Conservation (phyloP, 306 rosid genomes). For the Cicer bijugum region DNA sequence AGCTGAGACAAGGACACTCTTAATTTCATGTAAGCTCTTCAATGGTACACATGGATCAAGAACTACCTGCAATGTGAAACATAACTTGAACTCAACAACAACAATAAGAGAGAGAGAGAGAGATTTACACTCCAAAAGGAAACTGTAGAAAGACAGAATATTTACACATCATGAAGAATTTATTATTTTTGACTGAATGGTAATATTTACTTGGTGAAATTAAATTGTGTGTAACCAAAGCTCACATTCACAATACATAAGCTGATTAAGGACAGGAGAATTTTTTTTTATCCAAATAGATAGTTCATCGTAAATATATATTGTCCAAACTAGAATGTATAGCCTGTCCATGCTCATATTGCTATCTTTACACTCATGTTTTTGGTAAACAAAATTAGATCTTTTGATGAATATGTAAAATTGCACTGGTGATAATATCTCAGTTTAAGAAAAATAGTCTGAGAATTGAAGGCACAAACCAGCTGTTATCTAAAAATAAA, state of each 20-base stretch:
- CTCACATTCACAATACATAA: neutral
- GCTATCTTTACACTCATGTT: neutral
- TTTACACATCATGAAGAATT: slow-evolving; percentile 5
- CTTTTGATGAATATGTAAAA: slow-evolving; percentile 15
- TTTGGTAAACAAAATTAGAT: neutral
- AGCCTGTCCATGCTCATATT: neutral
- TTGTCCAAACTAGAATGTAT: neutral
- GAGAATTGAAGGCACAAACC: neutral
- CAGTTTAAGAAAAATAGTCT: neutral
- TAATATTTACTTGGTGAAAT: neutral
- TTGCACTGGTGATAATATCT: neutral
- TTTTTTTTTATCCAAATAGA: neutral
- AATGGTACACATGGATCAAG: slow-evolving; percentile 52
- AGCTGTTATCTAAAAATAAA: slow-evolving; percentile 11
- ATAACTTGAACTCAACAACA: neutral
- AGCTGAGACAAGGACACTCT: slow-evolving; percentile 71
- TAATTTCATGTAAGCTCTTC: slow-evolving; percentile 64
- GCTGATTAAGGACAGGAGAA: neutral
- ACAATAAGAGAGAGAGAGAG: neutral
- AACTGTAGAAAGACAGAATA: slow-evolving; percentile 12
- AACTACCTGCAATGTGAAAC: slow-evolving; percentile 59
- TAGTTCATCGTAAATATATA: neutral
- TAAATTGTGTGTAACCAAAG: neutral
- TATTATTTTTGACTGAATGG: neutral
- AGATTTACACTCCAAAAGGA: slow-evolving; percentile 6